Evolutionary conservation across 2,329 filamentous ascomycete species (phyloP).

Genomic region (Chrysoporthe deuterocubensis): DNA sequence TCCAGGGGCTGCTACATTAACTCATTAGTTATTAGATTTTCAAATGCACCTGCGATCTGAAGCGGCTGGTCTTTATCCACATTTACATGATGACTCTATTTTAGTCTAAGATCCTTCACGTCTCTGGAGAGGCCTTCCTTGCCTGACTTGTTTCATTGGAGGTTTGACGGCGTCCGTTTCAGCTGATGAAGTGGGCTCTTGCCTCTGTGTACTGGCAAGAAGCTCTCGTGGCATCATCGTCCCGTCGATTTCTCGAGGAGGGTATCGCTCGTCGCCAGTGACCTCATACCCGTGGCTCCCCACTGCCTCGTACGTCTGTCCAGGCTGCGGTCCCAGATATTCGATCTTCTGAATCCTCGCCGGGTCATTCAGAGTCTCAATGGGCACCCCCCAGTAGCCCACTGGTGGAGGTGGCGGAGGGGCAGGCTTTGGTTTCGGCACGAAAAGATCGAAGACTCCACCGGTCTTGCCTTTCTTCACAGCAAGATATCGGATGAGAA

Average conservation of each 20-base stretch:
- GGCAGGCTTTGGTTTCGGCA: not conserved
- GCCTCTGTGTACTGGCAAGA: not conserved
- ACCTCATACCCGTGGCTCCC: constrained; percentile 6
- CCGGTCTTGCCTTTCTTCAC: constrained; percentile 2
- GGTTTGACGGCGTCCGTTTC: not conserved
- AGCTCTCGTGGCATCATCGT: constrained; percentile 2
- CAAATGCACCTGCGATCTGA: not conserved
- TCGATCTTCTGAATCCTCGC: not conserved
- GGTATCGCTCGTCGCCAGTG: constrained; percentile 8
- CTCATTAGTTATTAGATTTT: no score
- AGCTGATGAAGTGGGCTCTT: not conserved
- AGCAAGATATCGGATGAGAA: constrained; percentile 3
- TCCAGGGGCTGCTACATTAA: no score
- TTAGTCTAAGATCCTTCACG: not conserved
- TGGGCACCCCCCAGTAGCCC: constrained; percentile 3
- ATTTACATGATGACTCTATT: not conserved
- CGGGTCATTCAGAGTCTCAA: not conserved
- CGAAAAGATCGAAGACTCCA: not conserved
- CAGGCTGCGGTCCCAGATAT: constrained; percentile 3
- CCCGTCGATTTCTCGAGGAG: constrained; percentile 5
- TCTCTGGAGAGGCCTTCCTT: not conserved
- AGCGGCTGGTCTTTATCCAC: not conserved
- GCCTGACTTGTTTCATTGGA: not conserved
- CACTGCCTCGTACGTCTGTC: not conserved
- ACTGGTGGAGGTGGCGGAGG: not conserved